Evolutionary conservation across 1,139 yeast species (phyloP).

Genomic region (Magnusiomyces suaveolens): DNA sequence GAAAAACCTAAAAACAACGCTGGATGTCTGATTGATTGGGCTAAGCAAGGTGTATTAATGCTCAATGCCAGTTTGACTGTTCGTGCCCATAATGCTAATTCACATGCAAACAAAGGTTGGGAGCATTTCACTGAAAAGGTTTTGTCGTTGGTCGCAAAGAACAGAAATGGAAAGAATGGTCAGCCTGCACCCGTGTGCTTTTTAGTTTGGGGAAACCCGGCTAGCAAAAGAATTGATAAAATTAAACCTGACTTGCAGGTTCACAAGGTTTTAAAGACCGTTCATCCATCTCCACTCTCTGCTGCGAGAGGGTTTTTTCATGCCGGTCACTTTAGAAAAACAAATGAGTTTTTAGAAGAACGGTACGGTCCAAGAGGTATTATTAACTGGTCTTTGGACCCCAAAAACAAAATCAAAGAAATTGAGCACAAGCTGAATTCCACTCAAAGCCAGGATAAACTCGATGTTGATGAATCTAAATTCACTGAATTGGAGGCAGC

Average conservation of each 20-base stretch:
- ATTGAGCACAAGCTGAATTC: constrained; percentile 14
- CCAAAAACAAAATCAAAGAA: constrained; percentile 59
- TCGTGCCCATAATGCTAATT: constrained; percentile 85
- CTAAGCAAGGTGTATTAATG: constrained; percentile 76
- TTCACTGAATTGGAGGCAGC: background rate
- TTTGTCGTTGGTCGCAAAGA: constrained; percentile 42
- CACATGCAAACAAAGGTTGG: constrained; percentile 92
- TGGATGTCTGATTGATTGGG: constrained; percentile 79
- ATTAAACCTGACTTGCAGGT: constrained; percentile 31
- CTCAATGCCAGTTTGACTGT: constrained; percentile 87
- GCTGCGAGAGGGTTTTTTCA: constrained; percentile 79
- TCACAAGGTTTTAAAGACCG: constrained; percentile 52
- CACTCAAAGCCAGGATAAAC: constrained; percentile 7
- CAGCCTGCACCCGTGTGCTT: constrained; percentile 45
- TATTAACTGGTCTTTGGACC: constrained; percentile 55
- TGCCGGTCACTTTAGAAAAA: constrained; percentile 56
- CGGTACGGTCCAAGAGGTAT: constrained; percentile 37
- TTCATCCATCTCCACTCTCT: constrained; percentile 91
- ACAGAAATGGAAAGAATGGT: constrained; percentile 20
- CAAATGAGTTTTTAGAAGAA: constrained; percentile 63
- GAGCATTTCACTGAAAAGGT: constrained; percentile 75
- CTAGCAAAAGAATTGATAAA: constrained; percentile 57
- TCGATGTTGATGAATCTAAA: background rate
- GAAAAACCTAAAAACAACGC: constrained; percentile 38
- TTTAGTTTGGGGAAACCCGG: constrained; percentile 93